phyloP scores from a whole-genome alignment of 139 green algal genomes.

The Diplosphaera chodatii region DNA sequence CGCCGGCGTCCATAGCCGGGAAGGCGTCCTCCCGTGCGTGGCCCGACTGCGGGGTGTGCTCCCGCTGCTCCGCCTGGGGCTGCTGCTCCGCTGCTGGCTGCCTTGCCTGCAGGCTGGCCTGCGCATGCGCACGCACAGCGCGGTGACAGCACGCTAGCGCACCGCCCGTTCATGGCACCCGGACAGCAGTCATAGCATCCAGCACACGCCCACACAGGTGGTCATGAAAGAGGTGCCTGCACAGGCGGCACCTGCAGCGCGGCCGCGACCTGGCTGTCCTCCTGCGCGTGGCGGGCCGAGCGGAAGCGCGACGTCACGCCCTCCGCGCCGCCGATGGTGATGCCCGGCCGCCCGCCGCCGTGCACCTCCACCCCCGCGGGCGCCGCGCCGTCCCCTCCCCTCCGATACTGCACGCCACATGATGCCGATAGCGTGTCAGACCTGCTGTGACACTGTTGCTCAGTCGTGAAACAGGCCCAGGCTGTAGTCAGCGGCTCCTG shows the following conservation, averaged over 20 bases:
- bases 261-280: background rate
- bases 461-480: too few species aligned
- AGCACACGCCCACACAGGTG: too few species aligned
- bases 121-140: too few species aligned
- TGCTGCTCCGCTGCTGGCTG: background rate
- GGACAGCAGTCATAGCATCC: too few species aligned
- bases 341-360: constrained; percentile 11
- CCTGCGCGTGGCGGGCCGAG: constrained; percentile 1
- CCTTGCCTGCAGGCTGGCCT: constrained; percentile 30
- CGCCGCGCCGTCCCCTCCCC: constrained; percentile 6
- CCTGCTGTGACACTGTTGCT: too few species aligned
- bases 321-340: constrained; percentile 39
- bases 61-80: background rate
- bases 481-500: too few species aligned
- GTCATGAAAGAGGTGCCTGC: too few species aligned
- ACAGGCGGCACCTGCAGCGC: background rate
- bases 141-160: too few species aligned
- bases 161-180: too few species aligned
- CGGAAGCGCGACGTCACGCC: constrained; percentile 22
- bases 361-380: background rate
- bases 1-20: constrained; percentile 33
- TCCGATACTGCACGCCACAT: constrained; percentile 23
- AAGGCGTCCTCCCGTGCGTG: constrained; percentile 39
- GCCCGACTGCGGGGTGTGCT: background rate
- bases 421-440: too few species aligned